Base-by-base conservation (phyloP, 2,329 filamentous ascomycete species). In the Scopulariopsis brevicaulis region DNA sequence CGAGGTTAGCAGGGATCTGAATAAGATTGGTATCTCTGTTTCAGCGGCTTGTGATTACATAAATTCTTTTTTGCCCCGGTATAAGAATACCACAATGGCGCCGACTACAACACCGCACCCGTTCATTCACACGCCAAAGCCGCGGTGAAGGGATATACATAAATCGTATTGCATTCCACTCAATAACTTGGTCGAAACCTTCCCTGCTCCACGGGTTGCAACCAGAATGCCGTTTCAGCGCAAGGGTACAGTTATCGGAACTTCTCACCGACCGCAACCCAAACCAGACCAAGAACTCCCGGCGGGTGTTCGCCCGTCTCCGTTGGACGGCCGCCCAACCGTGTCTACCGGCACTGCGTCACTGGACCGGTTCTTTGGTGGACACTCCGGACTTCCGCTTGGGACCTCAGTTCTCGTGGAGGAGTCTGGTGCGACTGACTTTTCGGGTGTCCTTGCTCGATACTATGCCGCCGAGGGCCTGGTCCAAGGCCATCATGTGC, bases 381-480 rank as follows among this genome's bases (percentile, higher is more conserved):
- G 93, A 0, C 93, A 97, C 73, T 82, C 86, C 4, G 94, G 94
- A 0, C 76, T 97, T 4, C 84, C 89, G 0, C 77, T 97, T 7
- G 94, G 94, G 0, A 90, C 83, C 20, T 89, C 85, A 0, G 68
- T 97, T 1, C 73, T 99, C 5, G 75, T 96, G 35, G 89, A 93
- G 67, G 94, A 99, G 66, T 87, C 85, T 59, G 93, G 93, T 0
- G 96, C 93, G 1, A 99, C 94, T 0, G 94, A 99, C 69, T 99
- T 96, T 74, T 85, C 89, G 0, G 90, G 92, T 2, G 83, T 89
- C 28, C 74, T 97, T 59, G 73, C 96, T 52, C 82, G 89, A 58
- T 96, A 94, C 69, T 99, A 90, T 72, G 93, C 91, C 1, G 92
- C 93, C 0, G 92, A 99, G 72, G 94, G 94, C 1, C 81, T 97